Evolutionary conservation across 768 basidiomycete genomes (phyloP).

Genomic region (Pleurotus tuoliensis): DNA sequence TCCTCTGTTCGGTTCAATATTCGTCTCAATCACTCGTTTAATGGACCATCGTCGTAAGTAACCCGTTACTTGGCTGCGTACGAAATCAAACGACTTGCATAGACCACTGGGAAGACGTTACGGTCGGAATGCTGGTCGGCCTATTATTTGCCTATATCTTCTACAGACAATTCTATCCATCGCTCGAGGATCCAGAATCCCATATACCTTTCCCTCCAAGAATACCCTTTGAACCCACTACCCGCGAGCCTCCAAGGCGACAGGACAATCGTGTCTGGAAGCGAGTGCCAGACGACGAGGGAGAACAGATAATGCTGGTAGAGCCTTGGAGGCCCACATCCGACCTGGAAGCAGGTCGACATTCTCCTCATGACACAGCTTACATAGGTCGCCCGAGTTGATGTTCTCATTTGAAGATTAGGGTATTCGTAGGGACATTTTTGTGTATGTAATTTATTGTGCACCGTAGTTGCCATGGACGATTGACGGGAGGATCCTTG

Average conservation of each 20-base stretch:
- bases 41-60: conserved; percentile 18
- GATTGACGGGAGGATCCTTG: no score
- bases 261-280: background rate
- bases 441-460: background rate
- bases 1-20: conserved; percentile 17
- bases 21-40: conserved; percentile 19
- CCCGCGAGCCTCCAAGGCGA: background rate
- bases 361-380: background rate
- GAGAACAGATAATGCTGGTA: conserved; percentile 3
- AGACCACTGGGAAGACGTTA: conserved; percentile 17
- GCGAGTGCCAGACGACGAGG: background rate
- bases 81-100: background rate
- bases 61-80: background rate
- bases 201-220: conserved; percentile 16
- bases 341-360: conserved; percentile 4
- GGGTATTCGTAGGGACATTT: background rate
- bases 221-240: background rate
- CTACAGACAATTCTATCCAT: conserved; percentile 22
- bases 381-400: background rate
- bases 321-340: background rate
- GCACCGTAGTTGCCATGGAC: background rate
- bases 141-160: conserved; percentile 13
- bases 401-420: background rate
- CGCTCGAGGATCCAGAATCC: conserved; percentile 18
- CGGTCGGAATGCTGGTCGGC: conserved; percentile 15